These are phyloP conservation scores for Craspedostauros australis DNA, from an alignment of 108 stramenopile species.

Conservation along the genomic window DNA sequence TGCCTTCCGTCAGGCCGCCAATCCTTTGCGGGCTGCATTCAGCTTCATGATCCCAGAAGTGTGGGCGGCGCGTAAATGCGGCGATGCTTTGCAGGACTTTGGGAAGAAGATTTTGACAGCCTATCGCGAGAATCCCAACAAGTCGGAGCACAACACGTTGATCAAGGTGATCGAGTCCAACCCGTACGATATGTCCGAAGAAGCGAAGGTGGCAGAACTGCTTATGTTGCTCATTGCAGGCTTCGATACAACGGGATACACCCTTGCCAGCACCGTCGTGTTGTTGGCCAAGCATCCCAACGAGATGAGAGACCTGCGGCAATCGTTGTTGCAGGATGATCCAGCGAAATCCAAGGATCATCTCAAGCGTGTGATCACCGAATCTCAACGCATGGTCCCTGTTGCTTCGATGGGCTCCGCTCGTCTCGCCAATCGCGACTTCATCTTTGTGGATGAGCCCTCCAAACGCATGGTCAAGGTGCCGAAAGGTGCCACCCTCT, in stretches of 20 bases:
- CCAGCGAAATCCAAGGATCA: constrained; percentile 1
- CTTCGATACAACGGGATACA: constrained; percentile 20
- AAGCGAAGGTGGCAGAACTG: constrained; percentile 8
- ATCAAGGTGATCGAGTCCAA: constrained; percentile 3
- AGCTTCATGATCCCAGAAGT: constrained; percentile 19
- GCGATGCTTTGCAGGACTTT: background rate
- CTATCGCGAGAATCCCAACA: constrained; percentile 10
- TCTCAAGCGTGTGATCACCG: constrained; percentile 17
- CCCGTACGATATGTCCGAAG: background rate
- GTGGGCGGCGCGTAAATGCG: constrained; percentile 11
- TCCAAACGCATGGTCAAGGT: too few relatives aligned
- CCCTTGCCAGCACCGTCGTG: constrained; percentile 7
- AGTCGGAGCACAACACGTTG: constrained; percentile 3
- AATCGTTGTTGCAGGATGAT: background rate
- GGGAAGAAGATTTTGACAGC: constrained; percentile 4
- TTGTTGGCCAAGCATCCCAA: constrained; percentile 16
- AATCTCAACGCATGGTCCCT: constrained; percentile 20
- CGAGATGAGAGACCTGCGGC: background rate
- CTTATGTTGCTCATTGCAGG: constrained; percentile 17
- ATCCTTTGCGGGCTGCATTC: constrained; percentile 27
- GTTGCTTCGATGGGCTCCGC: constrained; percentile 2
- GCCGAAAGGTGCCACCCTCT: constrained; percentile 13
- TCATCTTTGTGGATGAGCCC: background rate
- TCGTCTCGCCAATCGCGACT: constrained; percentile 12
- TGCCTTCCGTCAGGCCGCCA: constrained; percentile 19